These are phyloP conservation scores for Termitomyces sp. DNA, from an alignment of 768 basidiomycete species.

Conservation along the genomic window DNA sequence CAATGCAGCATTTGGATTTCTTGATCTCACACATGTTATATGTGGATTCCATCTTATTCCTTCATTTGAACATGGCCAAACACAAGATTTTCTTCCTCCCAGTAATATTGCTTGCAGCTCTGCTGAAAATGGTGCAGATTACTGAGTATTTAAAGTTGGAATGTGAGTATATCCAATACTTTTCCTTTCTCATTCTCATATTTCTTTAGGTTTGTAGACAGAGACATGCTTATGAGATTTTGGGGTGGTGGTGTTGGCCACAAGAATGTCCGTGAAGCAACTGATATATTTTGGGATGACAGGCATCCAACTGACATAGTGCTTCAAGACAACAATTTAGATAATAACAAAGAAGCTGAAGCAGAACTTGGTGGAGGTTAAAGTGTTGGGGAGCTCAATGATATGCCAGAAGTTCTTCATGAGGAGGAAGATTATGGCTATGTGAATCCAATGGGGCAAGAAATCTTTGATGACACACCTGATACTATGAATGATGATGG, in stretches of 20 bases:
- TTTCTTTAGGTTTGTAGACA: background rate
- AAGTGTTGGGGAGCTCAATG: no score
- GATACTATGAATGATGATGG: no score
- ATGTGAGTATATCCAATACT: no score
- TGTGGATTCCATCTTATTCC: constrained; percentile 18
- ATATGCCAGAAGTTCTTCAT: no score
- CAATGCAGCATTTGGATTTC: constrained; percentile 34
- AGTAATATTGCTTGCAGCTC: no score
- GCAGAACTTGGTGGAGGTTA: no score
- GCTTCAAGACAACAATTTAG: no score
- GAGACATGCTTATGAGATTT: background rate
- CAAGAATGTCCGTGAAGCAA: background rate
- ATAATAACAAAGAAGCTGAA: no score
- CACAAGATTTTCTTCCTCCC: background rate
- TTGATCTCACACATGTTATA: constrained; percentile 35
- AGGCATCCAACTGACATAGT: background rate
- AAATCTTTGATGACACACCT: no score
- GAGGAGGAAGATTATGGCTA: no score
- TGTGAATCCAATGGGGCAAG: no score
- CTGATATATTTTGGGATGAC: background rate
- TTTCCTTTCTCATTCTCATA: background rate
- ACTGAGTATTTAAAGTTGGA: no score
- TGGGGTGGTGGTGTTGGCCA: background rate
- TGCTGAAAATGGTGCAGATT: background rate
- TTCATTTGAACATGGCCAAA: background rate